A percentile compares a stretch with the other conserved stretches of the same genome.
These are phyloP conservation scores for Pichia sp. DNA, from an alignment of 1,139 yeast genomes.

Conservation along the genomic window DNA sequence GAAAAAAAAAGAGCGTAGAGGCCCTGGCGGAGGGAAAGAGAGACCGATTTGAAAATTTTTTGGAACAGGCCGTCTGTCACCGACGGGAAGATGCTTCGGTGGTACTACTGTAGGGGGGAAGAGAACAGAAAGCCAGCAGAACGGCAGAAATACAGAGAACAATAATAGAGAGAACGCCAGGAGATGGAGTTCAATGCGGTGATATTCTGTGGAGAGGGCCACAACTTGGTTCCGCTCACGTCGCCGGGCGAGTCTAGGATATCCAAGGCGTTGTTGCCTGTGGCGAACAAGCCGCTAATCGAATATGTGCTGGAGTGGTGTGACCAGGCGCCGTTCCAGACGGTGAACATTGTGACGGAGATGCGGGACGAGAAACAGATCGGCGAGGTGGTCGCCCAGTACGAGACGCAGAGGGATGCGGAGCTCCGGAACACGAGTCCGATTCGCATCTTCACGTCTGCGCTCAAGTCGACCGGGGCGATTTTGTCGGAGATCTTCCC, in stretches of 20 bases:
- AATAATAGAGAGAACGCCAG: background rate
- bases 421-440: constrained; percentile 34
- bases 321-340: constrained; percentile 72
- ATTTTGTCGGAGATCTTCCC: constrained; percentile 38
- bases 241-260: constrained; percentile 53
- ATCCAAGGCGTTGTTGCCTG: constrained; percentile 82
- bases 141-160: background rate
- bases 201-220: constrained; percentile 83
- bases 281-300: constrained; percentile 88
- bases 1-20: background rate
- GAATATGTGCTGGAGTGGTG: constrained; percentile 92
- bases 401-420: constrained; percentile 30
- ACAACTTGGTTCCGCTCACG: constrained; percentile 66
- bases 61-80: background rate
- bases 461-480: constrained; percentile 59
- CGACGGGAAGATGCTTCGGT: too few relatives aligned
- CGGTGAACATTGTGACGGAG: constrained; percentile 52
- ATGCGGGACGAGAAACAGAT: constrained; percentile 30
- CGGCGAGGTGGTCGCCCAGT: constrained; percentile 31
- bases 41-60: background rate
- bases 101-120: background rate
- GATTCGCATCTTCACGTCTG: constrained; percentile 46
- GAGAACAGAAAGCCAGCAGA: background rate
- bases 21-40: too few relatives aligned
- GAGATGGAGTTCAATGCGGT: constrained; percentile 89